These are phyloP conservation scores for Apiotrichum gamsii DNA, from an alignment of 1,284 basidiomycete species.

Conservation along the genomic window DNA sequence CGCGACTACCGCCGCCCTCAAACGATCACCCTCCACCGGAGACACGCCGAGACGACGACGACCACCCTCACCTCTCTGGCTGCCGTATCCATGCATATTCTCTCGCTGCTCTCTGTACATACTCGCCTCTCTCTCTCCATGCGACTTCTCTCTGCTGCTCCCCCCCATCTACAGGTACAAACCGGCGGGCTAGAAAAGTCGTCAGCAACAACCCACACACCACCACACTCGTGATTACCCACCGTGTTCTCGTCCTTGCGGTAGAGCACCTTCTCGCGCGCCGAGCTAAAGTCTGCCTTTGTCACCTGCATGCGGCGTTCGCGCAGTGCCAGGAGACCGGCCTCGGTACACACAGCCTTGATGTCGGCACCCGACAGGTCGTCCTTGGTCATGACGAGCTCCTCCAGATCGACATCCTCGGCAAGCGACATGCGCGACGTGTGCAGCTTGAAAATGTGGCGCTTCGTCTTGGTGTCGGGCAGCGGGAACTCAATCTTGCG, in stretches of 20 bases:
- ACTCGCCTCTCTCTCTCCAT: constrained; percentile 7
- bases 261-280: constrained; percentile 85
- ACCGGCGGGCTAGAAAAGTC: constrained; percentile 29
- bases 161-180: constrained; percentile 34
- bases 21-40: too few species aligned
- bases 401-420: constrained; percentile 91
- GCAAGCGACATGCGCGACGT: constrained; percentile 91
- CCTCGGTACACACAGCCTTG: constrained; percentile 96
- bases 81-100: constrained; percentile 1
- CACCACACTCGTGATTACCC: constrained; percentile 13
- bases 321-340: constrained; percentile 85
- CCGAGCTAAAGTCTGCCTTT: constrained; percentile 79
- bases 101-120: constrained; percentile 1
- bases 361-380: constrained; percentile 96
- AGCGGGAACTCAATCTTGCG: constrained; percentile 96
- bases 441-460: constrained; percentile 96
- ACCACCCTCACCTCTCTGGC: not conserved
- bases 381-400: constrained; percentile 93
- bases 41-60: too few species aligned
- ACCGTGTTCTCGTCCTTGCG: constrained; percentile 85
- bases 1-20: too few species aligned
- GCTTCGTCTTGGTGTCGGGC: constrained; percentile 92
- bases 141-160: too few species aligned
- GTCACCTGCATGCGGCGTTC: constrained; percentile 96
- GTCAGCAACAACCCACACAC: not conserved